Conservation (phyloP, 208 protist species). For the Leptomonas pyrrhocoris region DNA sequence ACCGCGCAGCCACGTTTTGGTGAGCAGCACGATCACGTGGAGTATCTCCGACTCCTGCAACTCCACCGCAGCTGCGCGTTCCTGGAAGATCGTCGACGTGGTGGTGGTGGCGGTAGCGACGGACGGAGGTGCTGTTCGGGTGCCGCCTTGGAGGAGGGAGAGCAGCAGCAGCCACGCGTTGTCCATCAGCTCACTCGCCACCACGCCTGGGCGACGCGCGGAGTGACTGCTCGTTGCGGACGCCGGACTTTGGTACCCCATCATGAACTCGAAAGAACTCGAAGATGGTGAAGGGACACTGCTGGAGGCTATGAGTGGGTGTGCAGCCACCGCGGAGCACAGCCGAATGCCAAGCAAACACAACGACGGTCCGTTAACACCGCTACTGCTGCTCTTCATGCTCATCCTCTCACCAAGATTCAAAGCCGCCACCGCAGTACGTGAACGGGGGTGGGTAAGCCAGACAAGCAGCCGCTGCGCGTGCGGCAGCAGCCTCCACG, state of each 20-base stretch:
- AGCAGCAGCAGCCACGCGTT: slow-evolving; percentile 36
- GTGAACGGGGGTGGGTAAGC: slow-evolving; percentile 11
- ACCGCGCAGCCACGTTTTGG: slow-evolving; percentile 25
- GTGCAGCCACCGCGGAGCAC: slow-evolving; percentile 28
- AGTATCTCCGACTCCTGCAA: slow-evolving; percentile 25
- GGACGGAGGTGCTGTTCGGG: background rate
- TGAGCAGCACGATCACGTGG: slow-evolving; percentile 25
- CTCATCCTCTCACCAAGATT: background rate
- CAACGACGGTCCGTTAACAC: background rate
- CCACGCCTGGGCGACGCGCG: background rate
- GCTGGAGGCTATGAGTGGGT: slow-evolving; percentile 12
- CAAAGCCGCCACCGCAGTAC: background rate
- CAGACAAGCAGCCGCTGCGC: slow-evolving; percentile 27
- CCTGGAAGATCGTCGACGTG: too few relatives aligned
- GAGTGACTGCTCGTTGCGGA: background rate
- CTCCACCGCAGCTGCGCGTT: background rate
- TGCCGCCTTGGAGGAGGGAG: slow-evolving; percentile 10
- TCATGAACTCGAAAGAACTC: too few relatives aligned
- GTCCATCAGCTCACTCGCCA: slow-evolving; percentile 20
- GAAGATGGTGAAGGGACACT: background rate
- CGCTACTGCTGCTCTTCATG: background rate
- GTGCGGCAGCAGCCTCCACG: slow-evolving; percentile 25
- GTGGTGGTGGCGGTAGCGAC: background rate
- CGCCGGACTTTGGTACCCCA: too few relatives aligned
- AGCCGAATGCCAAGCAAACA: slow-evolving; percentile 11